These are phyloP conservation scores for Neurospora sp. DNA, from an alignment of 495 filamentous ascomycete genomes.

Conservation along the genomic window DNA sequence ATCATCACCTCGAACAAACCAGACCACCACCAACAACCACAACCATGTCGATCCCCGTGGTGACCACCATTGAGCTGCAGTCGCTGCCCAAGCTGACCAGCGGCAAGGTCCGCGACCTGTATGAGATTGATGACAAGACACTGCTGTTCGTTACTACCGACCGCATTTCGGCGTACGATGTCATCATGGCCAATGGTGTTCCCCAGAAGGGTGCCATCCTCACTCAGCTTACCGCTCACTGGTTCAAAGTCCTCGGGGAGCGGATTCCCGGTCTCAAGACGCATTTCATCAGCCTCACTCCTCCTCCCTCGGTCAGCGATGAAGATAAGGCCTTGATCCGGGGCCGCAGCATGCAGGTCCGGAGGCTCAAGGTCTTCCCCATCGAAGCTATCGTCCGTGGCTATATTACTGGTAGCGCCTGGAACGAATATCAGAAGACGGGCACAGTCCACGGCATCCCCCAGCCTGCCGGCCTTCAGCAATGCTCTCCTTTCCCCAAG, in stretches of 20 bases:
- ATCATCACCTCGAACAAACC: not conserved
- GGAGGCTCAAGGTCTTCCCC: conserved; percentile 68
- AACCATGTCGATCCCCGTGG: conserved; percentile 7
- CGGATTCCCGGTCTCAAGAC: conserved; percentile 58
- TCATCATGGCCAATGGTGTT: conserved; percentile 82
- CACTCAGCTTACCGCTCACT: conserved; percentile 72
- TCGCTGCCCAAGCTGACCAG: conserved; percentile 27
- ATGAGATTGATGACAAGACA: conserved; percentile 59
- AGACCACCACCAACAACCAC: not conserved
- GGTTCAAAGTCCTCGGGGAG: conserved; percentile 66
- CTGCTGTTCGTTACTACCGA: conserved; percentile 80
- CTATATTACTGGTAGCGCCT: conserved; percentile 89
- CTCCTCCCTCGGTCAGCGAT: conserved; percentile 46
- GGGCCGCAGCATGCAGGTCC: conserved; percentile 73
- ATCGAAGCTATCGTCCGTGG: conserved; percentile 82
- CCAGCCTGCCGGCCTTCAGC: conserved; percentile 54
- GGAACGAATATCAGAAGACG: conserved; percentile 60
- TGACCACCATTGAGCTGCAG: conserved; percentile 19
- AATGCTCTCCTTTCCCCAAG: conserved; percentile 59
- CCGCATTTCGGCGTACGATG: conserved; percentile 91
- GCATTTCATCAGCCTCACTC: conserved; percentile 63
- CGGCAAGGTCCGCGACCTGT: conserved; percentile 78
- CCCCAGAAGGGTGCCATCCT: conserved; percentile 77
- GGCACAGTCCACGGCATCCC: conserved; percentile 76
- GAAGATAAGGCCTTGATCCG: conserved; percentile 39